phyloP scores from a whole-genome alignment of 1,284 basidiomycete species.

The Ceratobasidium sp. region DNA sequence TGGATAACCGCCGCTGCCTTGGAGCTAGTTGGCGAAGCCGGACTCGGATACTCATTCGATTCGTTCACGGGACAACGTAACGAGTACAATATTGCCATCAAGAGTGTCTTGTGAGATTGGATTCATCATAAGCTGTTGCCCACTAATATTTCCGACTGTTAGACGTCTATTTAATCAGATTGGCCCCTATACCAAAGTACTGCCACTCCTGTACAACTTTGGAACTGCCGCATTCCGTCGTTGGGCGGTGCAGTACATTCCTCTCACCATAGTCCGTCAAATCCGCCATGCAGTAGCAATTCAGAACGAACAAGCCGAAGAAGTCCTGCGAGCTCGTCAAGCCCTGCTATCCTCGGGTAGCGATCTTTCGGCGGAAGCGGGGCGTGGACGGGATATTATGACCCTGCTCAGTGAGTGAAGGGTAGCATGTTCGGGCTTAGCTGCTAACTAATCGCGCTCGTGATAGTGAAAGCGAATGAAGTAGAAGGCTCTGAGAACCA shows the following conservation, averaged over 20 bases:
- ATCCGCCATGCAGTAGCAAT: constrained; percentile 58
- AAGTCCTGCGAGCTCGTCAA: constrained; percentile 53
- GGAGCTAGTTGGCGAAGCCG: constrained; percentile 59
- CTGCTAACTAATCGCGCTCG: neutral
- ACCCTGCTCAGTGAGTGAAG: constrained; percentile 56
- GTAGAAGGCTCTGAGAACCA: constrained; percentile 50
- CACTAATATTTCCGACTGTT: constrained; percentile 43
- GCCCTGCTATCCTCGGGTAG: constrained; percentile 24
- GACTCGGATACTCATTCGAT: constrained; percentile 61
- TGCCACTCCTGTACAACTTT: neutral
- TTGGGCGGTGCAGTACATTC: constrained; percentile 57
- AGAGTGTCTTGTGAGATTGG: constrained; percentile 56
- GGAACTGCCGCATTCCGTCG: constrained; percentile 54
- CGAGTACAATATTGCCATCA: constrained; percentile 58
- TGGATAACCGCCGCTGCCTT: constrained; percentile 61
- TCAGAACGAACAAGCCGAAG: constrained; percentile 57
- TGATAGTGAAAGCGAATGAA: constrained; percentile 54
- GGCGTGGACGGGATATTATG: constrained; percentile 59
- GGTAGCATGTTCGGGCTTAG: neutral
- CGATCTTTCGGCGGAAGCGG: constrained; percentile 44
- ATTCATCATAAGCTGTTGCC: constrained; percentile 49
- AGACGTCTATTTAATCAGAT: neutral
- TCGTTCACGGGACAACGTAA: constrained; percentile 57
- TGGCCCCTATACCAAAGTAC: neutral
- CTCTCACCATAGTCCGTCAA: constrained; percentile 55